phyloP scores from a whole-genome alignment of 2,329 filamentous ascomycete species.

The Zelopaecilomyces penicillatus region DNA sequence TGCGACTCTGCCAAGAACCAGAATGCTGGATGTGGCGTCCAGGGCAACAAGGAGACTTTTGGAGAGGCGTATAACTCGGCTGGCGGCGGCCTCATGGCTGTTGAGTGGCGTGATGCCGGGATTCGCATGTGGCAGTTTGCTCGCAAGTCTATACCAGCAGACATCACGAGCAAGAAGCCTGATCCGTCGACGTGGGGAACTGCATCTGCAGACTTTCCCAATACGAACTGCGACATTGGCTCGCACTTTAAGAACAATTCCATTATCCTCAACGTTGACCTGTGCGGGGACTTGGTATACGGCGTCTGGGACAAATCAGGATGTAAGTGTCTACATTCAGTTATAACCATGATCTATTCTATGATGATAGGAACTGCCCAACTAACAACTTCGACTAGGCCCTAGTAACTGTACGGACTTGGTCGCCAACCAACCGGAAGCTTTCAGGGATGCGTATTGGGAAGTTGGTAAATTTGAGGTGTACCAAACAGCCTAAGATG shows the following conservation, averaged over 20 bases:
- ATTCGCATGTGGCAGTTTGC: constrained; percentile 57
- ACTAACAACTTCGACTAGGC: constrained; percentile 22
- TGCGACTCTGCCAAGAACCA: constrained; percentile 43
- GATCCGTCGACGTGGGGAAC: constrained; percentile 55
- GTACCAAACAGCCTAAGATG: constrained; percentile 32
- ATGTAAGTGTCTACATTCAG: constrained; percentile 22
- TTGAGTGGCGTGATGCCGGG: constrained; percentile 52
- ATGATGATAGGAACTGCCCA: too few species aligned
- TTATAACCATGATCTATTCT: too few species aligned
- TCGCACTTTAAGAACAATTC: constrained; percentile 56
- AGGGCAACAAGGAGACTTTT: constrained; percentile 33
- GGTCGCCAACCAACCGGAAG: constrained; percentile 47
- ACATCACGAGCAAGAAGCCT: constrained; percentile 44
- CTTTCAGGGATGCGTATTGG: constrained; percentile 55
- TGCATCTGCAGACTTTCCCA: constrained; percentile 57
- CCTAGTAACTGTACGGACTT: constrained; percentile 48
- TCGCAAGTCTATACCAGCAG: constrained; percentile 37
- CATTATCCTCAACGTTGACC: constrained; percentile 57
- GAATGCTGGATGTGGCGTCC: constrained; percentile 52
- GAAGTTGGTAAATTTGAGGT: constrained; percentile 54
- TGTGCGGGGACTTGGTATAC: constrained; percentile 51
- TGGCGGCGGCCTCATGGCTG: constrained; percentile 51
- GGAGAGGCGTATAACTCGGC: constrained; percentile 43
- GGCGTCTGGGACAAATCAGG: constrained; percentile 37
- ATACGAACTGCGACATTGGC: constrained; percentile 50